Base-by-base conservation (phyloP, 495 filamentous ascomycete species). In the Penicillium daleae region DNA sequence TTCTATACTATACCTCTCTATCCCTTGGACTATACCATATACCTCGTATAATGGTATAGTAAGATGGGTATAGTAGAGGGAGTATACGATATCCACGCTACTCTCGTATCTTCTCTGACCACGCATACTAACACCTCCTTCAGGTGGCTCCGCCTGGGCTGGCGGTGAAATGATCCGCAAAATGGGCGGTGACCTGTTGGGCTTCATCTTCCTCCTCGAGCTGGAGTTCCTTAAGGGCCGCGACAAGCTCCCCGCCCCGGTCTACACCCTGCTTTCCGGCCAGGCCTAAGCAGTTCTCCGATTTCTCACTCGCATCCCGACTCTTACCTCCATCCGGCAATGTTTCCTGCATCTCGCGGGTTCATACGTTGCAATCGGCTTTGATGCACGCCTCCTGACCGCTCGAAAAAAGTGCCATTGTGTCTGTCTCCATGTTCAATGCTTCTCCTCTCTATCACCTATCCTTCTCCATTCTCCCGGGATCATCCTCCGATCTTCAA, bases 151-250 rank as follows among this genome's bases (percentile, higher is more conserved):
- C 65, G 95, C 95, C 46, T 87, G 86, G 58, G 95, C 95, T 54
- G 93, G 92, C 3, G 95, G 92, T 32, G 78, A 89, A 56, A 86
- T 99, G 60, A 91, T 98, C 66, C 83, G 87, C 78, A 85, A 93
- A 75, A 85, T 95, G 61, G 91, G 92, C 55, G 95, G 92, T n/a
- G 82, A 84, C 39, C 78, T 97, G 33, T 80, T 97, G 39, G 92
- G 91, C 62, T 98, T 93, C 76, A 79, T 97, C 61, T 98, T 99
- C 82, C 88, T 99, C 67, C 88, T 99, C 71, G 96, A 99, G 77
- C 89, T 99, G 61, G 90, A 93, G 68, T 94, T 96, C 80, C 86
- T 99, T 52, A 90, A 97, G 69, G 95, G 95, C 56, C 85, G 92
- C 61, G 90, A 91, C 50, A 94, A 95, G 83, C 88, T 99, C 64